Base-by-base conservation (phyloP, 2,329 filamentous ascomycete species). In the Hypoxylon sp. region DNA sequence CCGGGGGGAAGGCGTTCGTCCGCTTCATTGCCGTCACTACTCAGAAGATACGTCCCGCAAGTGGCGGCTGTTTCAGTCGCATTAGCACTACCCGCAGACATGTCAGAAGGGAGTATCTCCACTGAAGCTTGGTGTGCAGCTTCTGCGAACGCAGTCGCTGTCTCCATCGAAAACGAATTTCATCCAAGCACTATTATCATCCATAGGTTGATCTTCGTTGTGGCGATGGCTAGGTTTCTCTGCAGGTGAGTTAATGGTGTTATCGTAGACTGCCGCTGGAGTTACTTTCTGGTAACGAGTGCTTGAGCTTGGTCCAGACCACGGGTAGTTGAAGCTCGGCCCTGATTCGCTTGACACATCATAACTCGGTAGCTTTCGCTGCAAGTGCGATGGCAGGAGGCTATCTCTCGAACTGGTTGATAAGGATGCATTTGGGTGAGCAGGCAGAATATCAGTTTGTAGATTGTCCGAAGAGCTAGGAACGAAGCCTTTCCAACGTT, bases 161-260 rank as follows among this genome's bases (percentile, higher is more conserved):
- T 73, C 65, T 6, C 65, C 68, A 20, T 67, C 71, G n/a, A 70
- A 71, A 4, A 68, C 69, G 28, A 77, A 76, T 42, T 71, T 71
- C 71, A 72, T 75, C 75, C 75, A 77, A 45, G 64, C 56, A n/a
- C 45, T 42, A n/a, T 74, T 68, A 26, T 72, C 70, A 32, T 72
- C 57, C 51, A 44, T 42, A 6, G 52, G 16, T 40, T 67, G 40
- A 20, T 28, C 1, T 26, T 60, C 11, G 16, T 30, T 42, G 4
- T 49, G 48, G 6, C n/a, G 22, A 22, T 57, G 33, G 8, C 6
- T 12, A 33, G n/a, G 1, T 22, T 44, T 45, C 8, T n/a, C 5
- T 33, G 58, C 11, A 33, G 36, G 20, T 1, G 38, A 18, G 9
- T 24, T 46, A 56, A 30, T 45, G 11, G 6, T 2, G 16, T 33